phyloP scores from a whole-genome alignment of 208 protist genomes.

The Trypanosoma vivax region DNA sequence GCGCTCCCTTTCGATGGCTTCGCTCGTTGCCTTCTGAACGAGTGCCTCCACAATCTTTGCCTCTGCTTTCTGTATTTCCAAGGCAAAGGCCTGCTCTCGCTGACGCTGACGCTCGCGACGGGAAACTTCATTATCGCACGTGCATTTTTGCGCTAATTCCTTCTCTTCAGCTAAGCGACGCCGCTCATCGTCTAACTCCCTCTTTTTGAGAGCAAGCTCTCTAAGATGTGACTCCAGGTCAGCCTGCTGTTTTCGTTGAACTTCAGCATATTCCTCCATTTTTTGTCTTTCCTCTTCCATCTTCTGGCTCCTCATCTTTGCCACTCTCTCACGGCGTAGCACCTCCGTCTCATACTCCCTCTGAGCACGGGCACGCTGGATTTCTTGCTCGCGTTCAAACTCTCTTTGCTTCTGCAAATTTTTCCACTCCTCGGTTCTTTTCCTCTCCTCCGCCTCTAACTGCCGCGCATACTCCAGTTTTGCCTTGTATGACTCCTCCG shows the following conservation, averaged over 20 bases:
- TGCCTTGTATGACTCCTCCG: conserved; percentile 60
- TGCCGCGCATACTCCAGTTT: conserved; percentile 68
- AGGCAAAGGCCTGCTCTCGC: conserved; percentile 55
- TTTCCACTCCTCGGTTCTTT: conserved; percentile 61
- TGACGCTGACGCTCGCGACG: conserved; percentile 38
- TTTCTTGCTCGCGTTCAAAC: conserved; percentile 47
- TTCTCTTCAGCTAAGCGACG: conserved; percentile 49
- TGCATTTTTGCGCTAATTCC: conserved; percentile 30
- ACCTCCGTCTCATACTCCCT: conserved; percentile 46
- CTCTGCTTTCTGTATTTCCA: conserved; percentile 51
- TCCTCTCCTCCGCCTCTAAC: conserved; percentile 64
- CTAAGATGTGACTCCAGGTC: conserved; percentile 68
- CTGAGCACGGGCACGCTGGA: conserved; percentile 31
- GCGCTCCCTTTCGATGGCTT: conserved; percentile 29
- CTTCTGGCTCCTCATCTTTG: conserved; percentile 22
- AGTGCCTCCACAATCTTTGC: conserved; percentile 56
- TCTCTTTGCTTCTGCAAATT: conserved; percentile 67
- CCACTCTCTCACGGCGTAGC: conserved; percentile 43
- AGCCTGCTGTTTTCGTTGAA: conserved; percentile 67
- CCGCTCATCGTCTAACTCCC: conserved; percentile 55
- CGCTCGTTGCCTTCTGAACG: conserved; percentile 33
- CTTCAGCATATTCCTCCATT: conserved; percentile 47
- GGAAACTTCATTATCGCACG: conserved; percentile 34
- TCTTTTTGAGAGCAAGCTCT: conserved; percentile 65
- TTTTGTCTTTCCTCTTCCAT: conserved; percentile 33